Evolutionary conservation across 495 filamentous ascomycete species (phyloP), one percentile per base, ranked within the genome.

Genomic region (Penicillium chermesinum): DNA sequence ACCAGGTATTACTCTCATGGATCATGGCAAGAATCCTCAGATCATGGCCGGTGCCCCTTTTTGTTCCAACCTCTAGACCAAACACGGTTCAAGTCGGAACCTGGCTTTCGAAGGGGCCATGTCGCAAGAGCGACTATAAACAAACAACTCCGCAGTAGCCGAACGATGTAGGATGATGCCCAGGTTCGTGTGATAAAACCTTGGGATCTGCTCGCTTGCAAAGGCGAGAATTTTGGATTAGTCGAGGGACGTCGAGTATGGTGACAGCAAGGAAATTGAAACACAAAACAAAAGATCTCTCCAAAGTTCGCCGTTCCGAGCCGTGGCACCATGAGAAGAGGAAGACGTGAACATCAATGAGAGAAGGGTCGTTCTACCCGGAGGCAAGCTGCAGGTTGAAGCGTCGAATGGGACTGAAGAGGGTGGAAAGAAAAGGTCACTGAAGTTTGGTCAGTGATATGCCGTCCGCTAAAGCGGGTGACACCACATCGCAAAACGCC

Each of bases 251-350:
- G 66, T 55, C 68, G 57, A 53, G 53, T 52, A 63, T 64, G 57
- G 44, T 54, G 50, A 54, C 44, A 49, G 46, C 43, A 47, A 59
- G 16, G 54, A 59, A 33, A 44, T 15, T 19, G 58, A 52, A 50
- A 20, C 44, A 54, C n/a, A 50, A 54, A 55, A 53, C 60, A 47
- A 61, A 44, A 51, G 55, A 56, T 56, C 52, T 52, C 52, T 61
- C 47, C 32, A 37, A 62, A 62, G 52, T 66, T 69, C 63, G 69
- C 66, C 69, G 62, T 68, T 69, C 65, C 62, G 57, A 70, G 62
- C 67, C 69, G 61, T 70, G 62, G 65, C 65, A 71, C 69, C 69
- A 63, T 72, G 60, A 67, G n/a, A 69, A 51, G 69, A 63, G 62
- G 53, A 51, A 52, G 60, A 63, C 60, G 50, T 63, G 50, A 40